Base-by-base conservation (phyloP, 257 asterid genomes). In the Cinchona pubescens region DNA sequence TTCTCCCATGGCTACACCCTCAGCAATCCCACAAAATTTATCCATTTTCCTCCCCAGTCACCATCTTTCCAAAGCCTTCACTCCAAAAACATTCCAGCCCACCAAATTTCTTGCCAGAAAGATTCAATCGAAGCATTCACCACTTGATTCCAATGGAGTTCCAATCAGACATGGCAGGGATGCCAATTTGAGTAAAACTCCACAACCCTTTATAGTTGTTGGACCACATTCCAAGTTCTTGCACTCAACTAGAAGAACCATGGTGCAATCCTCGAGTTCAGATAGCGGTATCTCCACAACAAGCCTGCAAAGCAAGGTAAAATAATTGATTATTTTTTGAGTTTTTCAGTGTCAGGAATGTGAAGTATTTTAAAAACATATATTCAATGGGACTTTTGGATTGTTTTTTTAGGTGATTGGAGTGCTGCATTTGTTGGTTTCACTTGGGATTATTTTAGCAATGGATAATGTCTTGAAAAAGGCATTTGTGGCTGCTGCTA, bases 361-460 rank as follows among this genome's bases (percentile, higher is more conserved):
- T n/a, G n/a, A n/a, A n/a, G n/a, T n/a, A n/a, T n/a, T n/a, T n/a
- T n/a, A n/a, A n/a, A n/a, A n/a, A n/a, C n/a, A 40, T 69, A 13
- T 38, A 35, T 21, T 53, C 69, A 35, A 72, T 75, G 49, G 70
- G 62, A 35, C 42, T 69, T n/a, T 19, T 61, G 25, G 14, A 30
- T 29, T 53, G 51, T 76, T 69, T 42, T 71, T 67, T 72, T 66
- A 75, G 99, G 96, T 86, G 76, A 34, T 92, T 65, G 92, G 87
- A 30, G 81, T 84, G 79, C 38, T 90, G 90, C 99, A 90, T 86
- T 87, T 92, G 88, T 77, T 87, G 30, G 92, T 85, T 48, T 90
- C 99, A 21, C 84, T 94, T 87, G 99, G 99, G 72, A 79, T 88
- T 27, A 89, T 94, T 73, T 78, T 94, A 74, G 97, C 96, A 7